These are phyloP conservation scores for Xylaria bambusicola DNA, from an alignment of 495 filamentous ascomycete species.

Conservation along the genomic window DNA sequence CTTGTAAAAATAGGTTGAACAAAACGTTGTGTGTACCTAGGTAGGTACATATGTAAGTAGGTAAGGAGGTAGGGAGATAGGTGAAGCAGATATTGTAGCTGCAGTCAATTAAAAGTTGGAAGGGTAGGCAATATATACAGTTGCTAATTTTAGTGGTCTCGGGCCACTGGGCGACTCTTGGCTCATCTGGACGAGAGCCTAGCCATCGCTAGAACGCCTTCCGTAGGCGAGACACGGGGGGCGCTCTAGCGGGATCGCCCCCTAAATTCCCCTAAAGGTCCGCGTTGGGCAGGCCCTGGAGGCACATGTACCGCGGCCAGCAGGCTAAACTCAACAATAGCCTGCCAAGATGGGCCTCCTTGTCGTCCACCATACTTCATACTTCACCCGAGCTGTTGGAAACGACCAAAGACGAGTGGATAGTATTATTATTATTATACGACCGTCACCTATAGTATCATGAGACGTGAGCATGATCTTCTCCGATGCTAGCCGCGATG, in stretches of 20 bases:
- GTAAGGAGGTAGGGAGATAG: too few species aligned
- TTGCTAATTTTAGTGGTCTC: constrained; percentile 17
- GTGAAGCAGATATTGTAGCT: background rate
- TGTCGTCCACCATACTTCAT: background rate
- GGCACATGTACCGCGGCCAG: constrained; percentile 4
- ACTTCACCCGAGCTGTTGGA: constrained; percentile 6
- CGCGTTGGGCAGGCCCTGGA: constrained; percentile 10
- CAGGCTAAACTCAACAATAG: constrained; percentile 8
- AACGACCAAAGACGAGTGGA: background rate
- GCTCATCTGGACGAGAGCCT: constrained; percentile 10
- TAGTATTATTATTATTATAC: too few species aligned
- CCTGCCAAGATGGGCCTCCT: constrained; percentile 4
- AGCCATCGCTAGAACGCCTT: constrained; percentile 3
- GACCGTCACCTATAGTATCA: too few species aligned
- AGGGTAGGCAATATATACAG: constrained; percentile 13
- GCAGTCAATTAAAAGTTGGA: constrained; percentile 13
- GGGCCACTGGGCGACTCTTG: background rate
- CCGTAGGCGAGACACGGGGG: background rate
- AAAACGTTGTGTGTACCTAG: background rate
- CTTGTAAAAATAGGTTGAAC: too few species aligned
- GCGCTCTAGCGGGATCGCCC: constrained; percentile 11
- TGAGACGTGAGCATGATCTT: too few species aligned
- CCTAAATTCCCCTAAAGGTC: constrained; percentile 7
- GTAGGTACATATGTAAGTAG: background rate
- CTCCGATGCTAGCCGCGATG: constrained; percentile 8